Evolutionary conservation across 164 flowering plant genomes (phyloP), one percentile per base, ranked within the genome.

Genomic region (Vitis cinerea): DNA sequence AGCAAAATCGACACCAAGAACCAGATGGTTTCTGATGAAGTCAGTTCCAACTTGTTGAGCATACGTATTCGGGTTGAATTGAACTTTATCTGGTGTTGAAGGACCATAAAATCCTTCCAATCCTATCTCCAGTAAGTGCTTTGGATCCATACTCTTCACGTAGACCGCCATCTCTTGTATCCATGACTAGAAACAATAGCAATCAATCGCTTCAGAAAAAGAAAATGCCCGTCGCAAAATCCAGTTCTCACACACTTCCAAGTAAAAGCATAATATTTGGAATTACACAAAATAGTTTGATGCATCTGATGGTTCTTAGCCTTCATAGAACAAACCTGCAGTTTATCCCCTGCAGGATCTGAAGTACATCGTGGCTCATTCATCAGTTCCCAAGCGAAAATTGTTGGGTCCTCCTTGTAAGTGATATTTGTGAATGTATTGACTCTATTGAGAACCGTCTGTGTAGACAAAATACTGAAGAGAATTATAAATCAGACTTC

Each of bases 371-470:
- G 82, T 17, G 97, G 88, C 77, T 92, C 97, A 54, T 92, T 90
- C 86, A 92, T 92, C 74, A 92, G 71, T 69, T 92, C 97, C 97
- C 94, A 95, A 54, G 93, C 97, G 53, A 92, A 92, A 30, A 95
- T 90, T 5, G 99, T 90, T 0, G 99, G 93, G 74, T 93, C 99
- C 44, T 95, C 91, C 80, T 94, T 94, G 86, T 94, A 94, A 23
- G 97, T 87, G 51, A 86, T 75, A 75, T 90, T 91, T 14, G 95
- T 89, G 66, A 83, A 9, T 0, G 97, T 90, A 61, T 94, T 94
- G n/a, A 89, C 95, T 80, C 99, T 84, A 61, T 84, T 86, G 30
- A 94, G 86, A 69, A 94, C 86, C 0, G 86, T 82, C 95, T 92
- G 71, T 74, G 69, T 50, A 23, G 12, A 44, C 31, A 56, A 30